Evolutionary conservation across 2,329 filamentous ascomycete genomes (phyloP), one percentile per base, ranked within the genome.

Genomic region (Orbilia brochopaga): DNA sequence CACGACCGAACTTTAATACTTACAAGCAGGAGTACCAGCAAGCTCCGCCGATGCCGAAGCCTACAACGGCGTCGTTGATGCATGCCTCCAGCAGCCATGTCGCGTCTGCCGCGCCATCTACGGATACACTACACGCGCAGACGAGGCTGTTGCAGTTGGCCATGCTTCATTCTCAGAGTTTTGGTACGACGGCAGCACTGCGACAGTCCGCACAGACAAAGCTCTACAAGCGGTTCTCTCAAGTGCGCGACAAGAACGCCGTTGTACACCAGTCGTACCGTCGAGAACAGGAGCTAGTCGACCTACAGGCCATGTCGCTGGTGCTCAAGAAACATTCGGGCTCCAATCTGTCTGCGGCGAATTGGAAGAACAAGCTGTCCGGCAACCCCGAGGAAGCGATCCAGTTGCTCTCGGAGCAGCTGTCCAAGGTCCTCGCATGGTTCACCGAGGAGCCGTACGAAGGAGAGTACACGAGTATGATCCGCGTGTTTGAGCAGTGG

Each of bases 401-500:
- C 50, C 69, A 73, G 42, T 51, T 53, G 37, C 62, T 73, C 51
- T 73, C 69, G 19, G 69, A 73, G 30, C 60, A 65, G 21, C 44
- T 73, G 7, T 65, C 69, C 42, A 65, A 66, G 40, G 62, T 73
- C 23, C 57, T 66, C 24, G 69, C 59, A 19, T 66, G 60, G 60
- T 73, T 73, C n/a, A 32, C 61, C 30, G 61, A 66, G 32, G 62
- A 55, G 10, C 61, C 60, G 23, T 65, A 62, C 19, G 69, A 65
- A 56, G 69, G 69, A n/a, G 69, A 73, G 30, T 73, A 66, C 32
- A 73, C 61, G 3, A 54, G 60, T 13, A 65, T 73, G 55, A 51
- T 60, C 13, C 57, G 56, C 11, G 65, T 54, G 8, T 73, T 73
- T 32, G 62, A 65, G 23, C 52, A 66, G 37, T 73, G 69, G 69